Conservation (phyloP, 2,329 filamentous ascomycete species). For the Penicillium sp. region DNA sequence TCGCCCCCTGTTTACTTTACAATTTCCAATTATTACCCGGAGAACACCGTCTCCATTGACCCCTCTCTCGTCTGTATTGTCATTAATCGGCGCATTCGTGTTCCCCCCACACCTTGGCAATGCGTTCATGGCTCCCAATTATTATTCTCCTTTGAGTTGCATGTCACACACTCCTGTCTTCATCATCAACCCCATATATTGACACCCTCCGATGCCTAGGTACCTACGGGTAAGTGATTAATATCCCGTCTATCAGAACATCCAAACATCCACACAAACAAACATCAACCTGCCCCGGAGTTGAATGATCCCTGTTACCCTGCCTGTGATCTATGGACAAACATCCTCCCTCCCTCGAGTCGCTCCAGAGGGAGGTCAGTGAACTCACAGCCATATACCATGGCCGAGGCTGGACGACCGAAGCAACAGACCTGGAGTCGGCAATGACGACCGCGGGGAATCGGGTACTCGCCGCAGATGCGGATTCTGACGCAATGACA, state of each 20-base stretch:
- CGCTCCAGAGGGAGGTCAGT: slow-evolving; percentile 1
- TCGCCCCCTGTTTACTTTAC: neutral
- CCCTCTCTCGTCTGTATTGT: slow-evolving; percentile 6
- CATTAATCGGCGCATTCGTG: neutral
- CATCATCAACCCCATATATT: neutral
- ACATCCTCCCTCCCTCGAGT: neutral
- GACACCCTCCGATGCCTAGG: neutral
- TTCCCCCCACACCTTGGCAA: slow-evolving; percentile 3
- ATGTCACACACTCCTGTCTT: neutral
- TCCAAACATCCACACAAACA: neutral
- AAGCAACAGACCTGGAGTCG: neutral
- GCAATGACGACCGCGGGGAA: neutral
- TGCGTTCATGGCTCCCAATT: neutral
- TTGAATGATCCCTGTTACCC: neutral
- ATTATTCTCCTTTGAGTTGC: neutral
- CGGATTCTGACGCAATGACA: neutral
- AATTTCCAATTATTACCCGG: neutral
- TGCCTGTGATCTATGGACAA: slow-evolving; percentile 7
- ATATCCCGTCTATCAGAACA: neutral
- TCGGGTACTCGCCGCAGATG: neutral
- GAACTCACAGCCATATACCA: neutral
- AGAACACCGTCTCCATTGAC: neutral
- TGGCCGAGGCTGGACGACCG: slow-evolving; percentile 1
- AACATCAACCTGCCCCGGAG: neutral
- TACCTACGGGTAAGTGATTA: neutral